Evolutionary conservation across 345 rosid genomes (phyloP).

Genomic region (Geranium brycei): DNA sequence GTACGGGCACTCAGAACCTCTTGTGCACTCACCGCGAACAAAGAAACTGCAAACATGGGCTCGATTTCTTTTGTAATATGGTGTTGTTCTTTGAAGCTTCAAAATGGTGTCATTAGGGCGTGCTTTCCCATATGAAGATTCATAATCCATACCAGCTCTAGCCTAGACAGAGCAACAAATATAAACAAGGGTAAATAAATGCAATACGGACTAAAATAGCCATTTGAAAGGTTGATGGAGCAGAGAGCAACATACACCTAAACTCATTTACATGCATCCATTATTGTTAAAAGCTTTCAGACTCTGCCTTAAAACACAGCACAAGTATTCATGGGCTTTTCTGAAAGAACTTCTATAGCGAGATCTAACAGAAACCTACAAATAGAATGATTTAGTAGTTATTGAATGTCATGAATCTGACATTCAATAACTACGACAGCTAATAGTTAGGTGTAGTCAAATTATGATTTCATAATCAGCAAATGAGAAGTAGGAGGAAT

Average conservation of each 20-base stretch:
- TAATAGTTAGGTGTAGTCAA: too few species aligned
- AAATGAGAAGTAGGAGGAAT: too few species aligned
- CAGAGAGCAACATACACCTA: background rate
- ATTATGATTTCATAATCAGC: too few species aligned
- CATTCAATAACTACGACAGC: too few species aligned
- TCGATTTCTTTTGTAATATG: constrained; percentile 79
- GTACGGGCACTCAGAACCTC: constrained; percentile 95
- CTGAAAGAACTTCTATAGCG: background rate
- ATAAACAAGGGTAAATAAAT: background rate
- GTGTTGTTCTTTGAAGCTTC: constrained; percentile 89
- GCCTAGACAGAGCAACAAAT: constrained; percentile 37
- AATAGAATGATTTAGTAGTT: too few species aligned
- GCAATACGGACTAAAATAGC: background rate
- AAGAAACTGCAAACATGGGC: constrained; percentile 97
- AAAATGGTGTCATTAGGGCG: constrained; percentile 76
- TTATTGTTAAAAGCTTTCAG: too few species aligned
- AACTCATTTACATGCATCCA: constrained; percentile 5
- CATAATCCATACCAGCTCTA: constrained; percentile 91
- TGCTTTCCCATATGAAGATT: constrained; percentile 82
- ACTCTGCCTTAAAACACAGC: background rate
- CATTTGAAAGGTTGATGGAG: background rate
- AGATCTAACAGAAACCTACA: background rate
- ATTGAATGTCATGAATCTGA: too few species aligned
- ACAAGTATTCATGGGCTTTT: too few species aligned
- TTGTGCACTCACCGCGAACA: constrained; percentile 83